Conservation (phyloP, 1,139 yeast genomes). For the Blastobotrys elegans region DNA sequence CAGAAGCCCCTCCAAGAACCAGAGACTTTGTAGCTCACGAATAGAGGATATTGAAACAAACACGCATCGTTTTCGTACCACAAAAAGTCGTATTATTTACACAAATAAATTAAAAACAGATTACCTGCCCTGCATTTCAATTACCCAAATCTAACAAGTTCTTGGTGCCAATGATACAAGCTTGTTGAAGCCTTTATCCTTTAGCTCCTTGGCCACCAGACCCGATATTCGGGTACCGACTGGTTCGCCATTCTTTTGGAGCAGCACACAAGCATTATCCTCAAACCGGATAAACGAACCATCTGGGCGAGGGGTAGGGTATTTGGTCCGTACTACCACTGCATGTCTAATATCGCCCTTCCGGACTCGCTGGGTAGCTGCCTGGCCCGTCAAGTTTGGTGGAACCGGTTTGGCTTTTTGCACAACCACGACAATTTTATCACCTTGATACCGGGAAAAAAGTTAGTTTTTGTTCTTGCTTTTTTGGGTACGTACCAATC, state of each 20-base stretch:
- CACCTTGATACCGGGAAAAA: too few relatives aligned
- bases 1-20: too few relatives aligned
- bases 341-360: constrained; percentile 97
- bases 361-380: constrained; percentile 63
- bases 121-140: too few relatives aligned
- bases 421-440: constrained; percentile 89
- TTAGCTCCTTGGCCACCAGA: constrained; percentile 88
- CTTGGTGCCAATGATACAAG: constrained; percentile 89
- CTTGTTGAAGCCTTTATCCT: constrained; percentile 78
- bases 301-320: constrained; percentile 77
- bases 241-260: constrained; percentile 90
- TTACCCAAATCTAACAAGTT: constrained; percentile 61
- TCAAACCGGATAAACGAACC: constrained; percentile 86
- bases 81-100: too few relatives aligned
- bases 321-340: constrained; percentile 88
- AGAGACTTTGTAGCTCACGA: too few relatives aligned
- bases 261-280: constrained; percentile 94
- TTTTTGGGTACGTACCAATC: too few relatives aligned
- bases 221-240: constrained; percentile 90
- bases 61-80: too few relatives aligned
- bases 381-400: constrained; percentile 39
- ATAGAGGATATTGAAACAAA: too few relatives aligned
- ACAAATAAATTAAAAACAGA: too few relatives aligned
- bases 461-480: background rate
- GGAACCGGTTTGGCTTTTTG: constrained; percentile 85